These are phyloP conservation scores for Suaeda aralocaspica DNA, from an alignment of 148 eudicot species.

Conservation along the genomic window DNA sequence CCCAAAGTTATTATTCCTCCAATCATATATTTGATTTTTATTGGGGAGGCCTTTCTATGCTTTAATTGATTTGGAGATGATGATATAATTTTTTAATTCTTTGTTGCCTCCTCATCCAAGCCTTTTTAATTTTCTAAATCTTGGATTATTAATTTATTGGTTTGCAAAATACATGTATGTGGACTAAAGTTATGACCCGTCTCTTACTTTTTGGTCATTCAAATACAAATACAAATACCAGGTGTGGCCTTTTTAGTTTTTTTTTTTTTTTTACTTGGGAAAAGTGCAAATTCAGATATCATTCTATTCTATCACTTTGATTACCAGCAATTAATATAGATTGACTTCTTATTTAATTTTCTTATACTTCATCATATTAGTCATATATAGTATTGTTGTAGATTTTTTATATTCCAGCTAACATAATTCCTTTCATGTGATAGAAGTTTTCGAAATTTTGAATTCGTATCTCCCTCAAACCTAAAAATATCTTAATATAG, in stretches of 20 bases:
- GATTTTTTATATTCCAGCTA: too few relatives aligned
- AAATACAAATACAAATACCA: constrained; percentile 9
- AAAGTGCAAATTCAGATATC: constrained; percentile 27
- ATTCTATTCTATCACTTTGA: background rate
- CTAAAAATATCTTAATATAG: too few relatives aligned
- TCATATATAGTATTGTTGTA: too few relatives aligned
- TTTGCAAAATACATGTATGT: constrained; percentile 11
- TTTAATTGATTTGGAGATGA: background rate
- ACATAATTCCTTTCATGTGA: too few relatives aligned
- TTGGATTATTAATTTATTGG: background rate
- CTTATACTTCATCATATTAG: too few relatives aligned
- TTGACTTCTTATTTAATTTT: too few relatives aligned
- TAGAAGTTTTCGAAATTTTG: too few relatives aligned
- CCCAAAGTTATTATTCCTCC: constrained; percentile 21
- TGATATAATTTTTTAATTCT: constrained; percentile 18
- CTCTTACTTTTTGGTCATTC: constrained; percentile 29
- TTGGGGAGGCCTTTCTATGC: background rate
- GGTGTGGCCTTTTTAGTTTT: constrained; percentile 22
- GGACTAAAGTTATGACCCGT: constrained; percentile 30
- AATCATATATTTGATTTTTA: constrained; percentile 14
- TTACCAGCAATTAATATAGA: too few relatives aligned
- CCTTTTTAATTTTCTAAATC: background rate
- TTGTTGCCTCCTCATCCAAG: constrained; percentile 11
- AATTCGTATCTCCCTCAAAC: too few relatives aligned
- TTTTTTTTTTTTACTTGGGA: constrained; percentile 11